phyloP scores from a whole-genome alignment of 805 yeast genomes.

The Pichia sporocuriosa region DNA sequence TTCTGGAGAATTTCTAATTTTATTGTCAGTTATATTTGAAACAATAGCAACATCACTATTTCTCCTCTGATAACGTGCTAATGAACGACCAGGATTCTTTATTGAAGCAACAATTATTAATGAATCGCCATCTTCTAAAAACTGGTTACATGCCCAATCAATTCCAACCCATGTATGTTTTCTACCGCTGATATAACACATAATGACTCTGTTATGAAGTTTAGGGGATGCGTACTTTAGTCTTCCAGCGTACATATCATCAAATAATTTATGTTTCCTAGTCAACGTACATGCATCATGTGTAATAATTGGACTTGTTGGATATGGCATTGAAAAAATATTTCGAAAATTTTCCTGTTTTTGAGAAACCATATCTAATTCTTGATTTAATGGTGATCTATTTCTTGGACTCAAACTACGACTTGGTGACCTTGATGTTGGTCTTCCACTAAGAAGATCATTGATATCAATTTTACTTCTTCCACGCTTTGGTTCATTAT shows the following conservation, averaged over 20 bases:
- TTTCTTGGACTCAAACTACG: constrained; percentile 20
- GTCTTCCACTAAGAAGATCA: background rate
- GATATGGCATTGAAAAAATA: constrained; percentile 22
- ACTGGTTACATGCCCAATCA: constrained; percentile 55
- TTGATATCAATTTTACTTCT: background rate
- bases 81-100: constrained; percentile 23
- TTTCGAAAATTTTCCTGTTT: background rate
- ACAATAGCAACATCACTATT: constrained; percentile 15
- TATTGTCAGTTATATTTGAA: constrained; percentile 24
- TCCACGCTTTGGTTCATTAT: background rate
- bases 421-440: constrained; percentile 10
- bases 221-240: constrained; percentile 26
- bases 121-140: constrained; percentile 60
- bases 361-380: constrained; percentile 6
- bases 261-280: constrained; percentile 41
- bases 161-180: constrained; percentile 78
- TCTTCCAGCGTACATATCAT: constrained; percentile 37
- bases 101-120: constrained; percentile 56
- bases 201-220: constrained; percentile 46
- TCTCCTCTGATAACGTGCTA: constrained; percentile 15
- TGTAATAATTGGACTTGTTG: constrained; percentile 32
- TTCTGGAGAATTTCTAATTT: constrained; percentile 40
- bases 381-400: constrained; percentile 1
- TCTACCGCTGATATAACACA: constrained; percentile 65
- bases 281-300: constrained; percentile 39